Evolutionary conservation across 495 filamentous ascomycete genomes (phyloP), one percentile per base, ranked within the genome.

Genomic region (Neurospora pannonica): DNA sequence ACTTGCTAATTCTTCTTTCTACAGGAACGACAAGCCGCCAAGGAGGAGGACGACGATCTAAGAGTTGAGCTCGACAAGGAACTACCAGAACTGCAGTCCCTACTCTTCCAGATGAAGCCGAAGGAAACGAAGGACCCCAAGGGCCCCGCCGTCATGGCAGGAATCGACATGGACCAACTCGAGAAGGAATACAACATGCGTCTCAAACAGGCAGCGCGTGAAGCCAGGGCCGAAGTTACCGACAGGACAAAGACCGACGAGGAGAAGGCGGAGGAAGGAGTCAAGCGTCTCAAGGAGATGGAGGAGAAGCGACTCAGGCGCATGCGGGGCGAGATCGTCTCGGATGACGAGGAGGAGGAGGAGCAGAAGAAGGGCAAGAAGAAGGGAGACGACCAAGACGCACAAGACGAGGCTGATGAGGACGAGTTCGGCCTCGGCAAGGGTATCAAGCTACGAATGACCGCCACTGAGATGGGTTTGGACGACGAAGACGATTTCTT

Each of bases 11-110:
- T 9, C 17, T 4, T 21, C 39, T 11, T 5, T 8, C 6, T 31
- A 9, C 46, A 81, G 78, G 78, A 80, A 76, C 91, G 96, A 28
- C 97, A 98, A 83, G 89, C 93, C 72, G 88, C 89, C 9, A 99
- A 98, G 81, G 96, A 98, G 74, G 94, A 97, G 67, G 95, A 99
- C 78, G 94, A 95, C 36, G 94, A 97, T 77, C 84, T 97, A n/a
- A 77, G 81, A 38, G 75, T 67, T 10, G 79, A 83, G 62, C 73
- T 89, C 46, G 86, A 89, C 73, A 91, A 94, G 79, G 91, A 92
- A 24, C 87, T 98, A 72, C 87, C 90, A n/a, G 90, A 92, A 72
- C 86, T 98, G 10, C 92, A 95, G 75, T 88, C 87, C 11, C 87
- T 97, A 37, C 82, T 99, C 3, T 84, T 84, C 75, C 76, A 77